Evolutionary conservation across 495 filamentous ascomycete genomes (phyloP).

Genomic region (Annulohypoxylon nitens): DNA sequence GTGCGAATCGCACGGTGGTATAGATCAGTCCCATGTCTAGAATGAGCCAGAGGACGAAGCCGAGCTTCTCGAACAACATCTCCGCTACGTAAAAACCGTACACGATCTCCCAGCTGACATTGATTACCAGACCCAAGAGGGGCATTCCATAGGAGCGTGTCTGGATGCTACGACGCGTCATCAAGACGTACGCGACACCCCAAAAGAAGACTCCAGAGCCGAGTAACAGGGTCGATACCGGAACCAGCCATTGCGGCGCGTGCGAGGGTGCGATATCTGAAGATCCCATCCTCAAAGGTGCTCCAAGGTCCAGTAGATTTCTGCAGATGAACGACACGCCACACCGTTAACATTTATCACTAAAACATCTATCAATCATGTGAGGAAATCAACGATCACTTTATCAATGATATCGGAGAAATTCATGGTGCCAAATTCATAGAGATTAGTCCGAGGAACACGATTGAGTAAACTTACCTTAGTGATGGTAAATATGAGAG

Average conservation of each 20-base stretch:
- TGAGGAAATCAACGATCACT: no score
- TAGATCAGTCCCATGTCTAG: background rate
- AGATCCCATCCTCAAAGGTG: background rate
- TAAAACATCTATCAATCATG: no score
- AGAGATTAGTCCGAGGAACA: no score
- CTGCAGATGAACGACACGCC: background rate
- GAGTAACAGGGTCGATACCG: background rate
- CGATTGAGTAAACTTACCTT: no score
- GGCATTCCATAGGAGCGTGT: background rate
- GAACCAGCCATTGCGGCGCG: conserved; percentile 2
- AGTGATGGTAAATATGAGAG: no score
- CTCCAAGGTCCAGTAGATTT: background rate
- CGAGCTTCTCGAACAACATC: background rate
- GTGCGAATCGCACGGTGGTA: background rate
- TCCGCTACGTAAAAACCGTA: conserved; percentile 4
- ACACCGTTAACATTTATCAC: no score
- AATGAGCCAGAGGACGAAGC: background rate
- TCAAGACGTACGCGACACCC: background rate
- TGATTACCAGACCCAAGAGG: background rate
- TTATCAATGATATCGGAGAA: no score
- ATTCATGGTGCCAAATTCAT: no score
- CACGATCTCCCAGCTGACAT: conserved; percentile 3
- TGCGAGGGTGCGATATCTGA: background rate
- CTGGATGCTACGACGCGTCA: conserved; percentile 5
- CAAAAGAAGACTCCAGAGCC: background rate